phyloP scores from a whole-genome alignment of 106 monocot species.

The Phalaenopsis equestris region DNA sequence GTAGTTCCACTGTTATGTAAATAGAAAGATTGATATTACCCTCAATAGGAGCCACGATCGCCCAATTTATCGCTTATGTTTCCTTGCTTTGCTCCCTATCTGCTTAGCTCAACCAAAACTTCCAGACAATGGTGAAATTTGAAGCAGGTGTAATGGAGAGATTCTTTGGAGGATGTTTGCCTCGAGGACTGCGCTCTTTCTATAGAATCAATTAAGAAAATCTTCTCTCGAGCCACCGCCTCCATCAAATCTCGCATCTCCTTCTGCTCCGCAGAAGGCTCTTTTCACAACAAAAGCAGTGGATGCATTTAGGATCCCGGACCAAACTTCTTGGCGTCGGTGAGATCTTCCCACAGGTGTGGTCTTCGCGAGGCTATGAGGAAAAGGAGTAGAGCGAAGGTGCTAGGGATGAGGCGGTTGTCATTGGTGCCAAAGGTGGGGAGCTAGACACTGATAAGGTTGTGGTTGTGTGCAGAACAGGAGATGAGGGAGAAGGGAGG shows the following conservation, averaged over 20 bases:
- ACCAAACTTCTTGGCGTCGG: slow-evolving; percentile 16
- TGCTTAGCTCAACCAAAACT: too few relatives aligned
- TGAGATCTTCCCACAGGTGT: neutral
- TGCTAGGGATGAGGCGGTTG: slow-evolving; percentile 7
- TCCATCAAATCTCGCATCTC: slow-evolving; percentile 14
- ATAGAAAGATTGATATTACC: too few relatives aligned
- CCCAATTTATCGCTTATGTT: too few relatives aligned
- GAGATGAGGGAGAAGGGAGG: neutral
- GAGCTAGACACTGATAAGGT: slow-evolving; percentile 1
- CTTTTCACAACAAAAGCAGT: slow-evolving; percentile 1
- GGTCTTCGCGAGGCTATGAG: neutral
- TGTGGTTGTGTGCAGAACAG: slow-evolving; percentile 10
- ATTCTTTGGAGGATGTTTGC: slow-evolving; percentile 67
- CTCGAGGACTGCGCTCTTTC: slow-evolving; percentile 91
- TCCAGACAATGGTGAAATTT: too few relatives aligned
- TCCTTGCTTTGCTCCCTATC: too few relatives aligned
- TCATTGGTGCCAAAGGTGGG: neutral
- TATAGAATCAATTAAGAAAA: slow-evolving; percentile 62
- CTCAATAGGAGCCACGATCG: too few relatives aligned
- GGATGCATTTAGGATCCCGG: slow-evolving; percentile 28
- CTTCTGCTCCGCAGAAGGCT: neutral
- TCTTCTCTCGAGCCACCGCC: slow-evolving; percentile 69
- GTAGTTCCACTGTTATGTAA: too few relatives aligned
- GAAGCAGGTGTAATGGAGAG: slow-evolving; percentile 5
- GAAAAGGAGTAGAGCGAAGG: neutral